These are phyloP conservation scores for Boletus smithii DNA, from an alignment of 1,284 basidiomycete species.

Conservation along the genomic window DNA sequence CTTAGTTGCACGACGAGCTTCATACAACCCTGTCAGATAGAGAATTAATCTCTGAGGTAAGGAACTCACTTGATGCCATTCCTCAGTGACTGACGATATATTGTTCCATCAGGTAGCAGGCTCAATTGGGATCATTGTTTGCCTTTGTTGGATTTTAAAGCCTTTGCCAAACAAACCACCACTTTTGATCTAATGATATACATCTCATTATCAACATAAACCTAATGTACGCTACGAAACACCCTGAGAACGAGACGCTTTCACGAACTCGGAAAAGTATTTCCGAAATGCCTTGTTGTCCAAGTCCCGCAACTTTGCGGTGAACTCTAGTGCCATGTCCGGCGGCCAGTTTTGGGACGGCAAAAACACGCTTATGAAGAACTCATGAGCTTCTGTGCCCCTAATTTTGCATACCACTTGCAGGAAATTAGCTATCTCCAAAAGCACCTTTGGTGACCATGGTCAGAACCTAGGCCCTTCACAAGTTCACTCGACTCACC, in stretches of 20 bases:
- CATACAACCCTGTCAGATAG: constrained; percentile 1
- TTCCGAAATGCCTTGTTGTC: constrained; percentile 85
- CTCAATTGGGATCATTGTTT: constrained; percentile 30
- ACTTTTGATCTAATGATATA: not conserved
- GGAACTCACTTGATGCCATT: constrained; percentile 44
- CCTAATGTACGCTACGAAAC: constrained; percentile 44
- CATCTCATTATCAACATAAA: constrained; percentile 2
- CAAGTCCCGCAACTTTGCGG: constrained; percentile 71
- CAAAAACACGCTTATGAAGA: constrained; percentile 77
- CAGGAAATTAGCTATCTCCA: constrained; percentile 84
- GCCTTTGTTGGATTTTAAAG: constrained; percentile 33
- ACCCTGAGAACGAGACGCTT: constrained; percentile 53
- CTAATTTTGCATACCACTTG: constrained; percentile 78
- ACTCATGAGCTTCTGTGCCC: constrained; percentile 82
- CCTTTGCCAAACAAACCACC: constrained; percentile 31
- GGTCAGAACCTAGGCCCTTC: constrained; percentile 2
- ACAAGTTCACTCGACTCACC: constrained; percentile 44
- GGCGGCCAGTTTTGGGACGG: constrained; percentile 87
- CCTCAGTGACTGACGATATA: constrained; percentile 15
- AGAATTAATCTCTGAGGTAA: not conserved
- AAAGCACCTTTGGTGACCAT: constrained; percentile 60
- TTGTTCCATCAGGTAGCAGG: constrained; percentile 20
- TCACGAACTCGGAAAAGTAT: constrained; percentile 85
- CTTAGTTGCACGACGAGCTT: constrained; percentile 43
- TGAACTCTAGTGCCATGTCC: constrained; percentile 76